Evolutionary conservation across 768 basidiomycete species (phyloP), one percentile per base, ranked within the genome.

Genomic region (Boletus reticulatus): DNA sequence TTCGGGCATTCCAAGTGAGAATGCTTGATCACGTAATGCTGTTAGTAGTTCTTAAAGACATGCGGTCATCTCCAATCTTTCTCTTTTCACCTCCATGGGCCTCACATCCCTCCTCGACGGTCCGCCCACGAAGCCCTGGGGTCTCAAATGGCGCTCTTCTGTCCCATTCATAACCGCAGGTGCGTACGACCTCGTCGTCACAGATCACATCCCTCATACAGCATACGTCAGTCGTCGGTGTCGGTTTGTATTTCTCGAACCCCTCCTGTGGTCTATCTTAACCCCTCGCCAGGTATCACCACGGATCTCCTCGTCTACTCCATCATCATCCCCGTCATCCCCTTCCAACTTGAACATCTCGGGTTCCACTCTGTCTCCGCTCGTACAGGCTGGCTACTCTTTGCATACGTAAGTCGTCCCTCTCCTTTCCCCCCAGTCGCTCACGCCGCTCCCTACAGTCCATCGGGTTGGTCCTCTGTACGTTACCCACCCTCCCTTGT

Each of bases 221-320:
- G 12, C 36, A 0, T 7, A 16, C 36, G 2, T 14, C 58, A 76
- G 80, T 79, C 38, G 77, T 87, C 51, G 78, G 78, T 4, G 62
- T 83, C 44, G 81, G 82, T 78, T 52, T 42, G 76, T 70, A 13
- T 34, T 19, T n/a, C 37, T 13, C 43, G 36, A 29, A 4, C 31
- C n/a, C 4, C 31, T 17, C 16, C 13, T 38, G 39, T 10, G 14
- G 34, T 31, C 17, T 36, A 16, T 34, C 50, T 55, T 1, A 53
- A 49, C 22, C 24, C 38, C 31, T 43, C 20, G 29, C 38, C 27
- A 76, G 74, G 75, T 11, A 72, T 75, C 43, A 72, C 72, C 4
- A 79, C 78, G 2, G 85, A 86, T 64, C 61, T 84, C 1, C 67
- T 85, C n/a, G 79, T 83, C 11, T 86, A 85, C 61, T 81, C 83